Conservation (phyloP, 257 asterid species). For the Solanum tarijense region DNA sequence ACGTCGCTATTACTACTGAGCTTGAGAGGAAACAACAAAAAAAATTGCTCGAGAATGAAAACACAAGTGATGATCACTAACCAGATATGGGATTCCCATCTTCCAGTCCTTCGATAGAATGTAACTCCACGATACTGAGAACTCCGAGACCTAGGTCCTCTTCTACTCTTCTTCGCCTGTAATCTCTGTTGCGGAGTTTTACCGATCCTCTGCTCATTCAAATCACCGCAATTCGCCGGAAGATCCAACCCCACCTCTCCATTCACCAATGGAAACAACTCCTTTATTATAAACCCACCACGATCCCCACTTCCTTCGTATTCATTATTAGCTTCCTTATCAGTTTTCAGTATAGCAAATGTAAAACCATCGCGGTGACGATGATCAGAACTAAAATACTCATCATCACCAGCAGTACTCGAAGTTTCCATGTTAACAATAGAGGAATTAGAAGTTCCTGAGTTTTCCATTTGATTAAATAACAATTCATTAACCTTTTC, state of each 20-base stretch:
- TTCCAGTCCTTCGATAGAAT: slow-evolving; percentile 84
- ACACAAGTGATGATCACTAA: slow-evolving; percentile 5
- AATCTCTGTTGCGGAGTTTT: slow-evolving; percentile 37
- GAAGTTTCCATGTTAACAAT: slow-evolving; percentile 52
- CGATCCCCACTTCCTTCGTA: background rate
- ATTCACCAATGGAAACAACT: slow-evolving; percentile 41
- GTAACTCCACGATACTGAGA: slow-evolving; percentile 99
- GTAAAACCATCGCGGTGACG: slow-evolving; percentile 2
- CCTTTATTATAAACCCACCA: slow-evolving; percentile 31
- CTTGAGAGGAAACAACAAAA: background rate
- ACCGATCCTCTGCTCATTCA: slow-evolving; percentile 25
- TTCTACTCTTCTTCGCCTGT: slow-evolving; percentile 70
- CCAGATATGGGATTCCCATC: slow-evolving; percentile 99
- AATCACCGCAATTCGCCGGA: slow-evolving; percentile 24
- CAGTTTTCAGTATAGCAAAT: slow-evolving; percentile 41
- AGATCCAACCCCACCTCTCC: slow-evolving; percentile 27
- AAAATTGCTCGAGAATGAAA: background rate
- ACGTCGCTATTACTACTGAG: background rate
- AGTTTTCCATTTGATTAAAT: slow-evolving; percentile 5
- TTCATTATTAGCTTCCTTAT: slow-evolving; percentile 6
- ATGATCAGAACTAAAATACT: slow-evolving; percentile 22
- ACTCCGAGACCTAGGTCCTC: slow-evolving; percentile 96
- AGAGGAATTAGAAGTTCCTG: slow-evolving; percentile 74
- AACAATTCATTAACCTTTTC: slow-evolving; percentile 17
- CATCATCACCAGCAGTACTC: slow-evolving; percentile 68